Evolutionary conservation across 1,284 basidiomycete genomes (phyloP).

Genomic region (Heterobasidion occidentale): DNA sequence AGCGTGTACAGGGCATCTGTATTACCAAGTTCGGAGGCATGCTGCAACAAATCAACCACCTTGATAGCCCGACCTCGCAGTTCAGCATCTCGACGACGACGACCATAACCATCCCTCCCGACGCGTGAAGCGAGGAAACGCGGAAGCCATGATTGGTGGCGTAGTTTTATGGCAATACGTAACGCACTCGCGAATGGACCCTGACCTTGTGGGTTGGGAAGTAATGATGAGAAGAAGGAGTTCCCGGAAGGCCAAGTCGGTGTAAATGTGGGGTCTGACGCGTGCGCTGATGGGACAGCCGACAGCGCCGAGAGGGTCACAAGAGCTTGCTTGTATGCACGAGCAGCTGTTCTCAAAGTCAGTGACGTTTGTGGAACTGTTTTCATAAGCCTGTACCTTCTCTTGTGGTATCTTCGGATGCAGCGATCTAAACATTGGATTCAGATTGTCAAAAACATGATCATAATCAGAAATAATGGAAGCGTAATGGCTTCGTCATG

Average conservation of each 20-base stretch:
- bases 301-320: slow-evolving; percentile 54
- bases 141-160: slow-evolving; percentile 42
- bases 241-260: slow-evolving; percentile 32
- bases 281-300: slow-evolving; percentile 44
- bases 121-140: slow-evolving; percentile 31
- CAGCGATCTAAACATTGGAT: too few relatives aligned
- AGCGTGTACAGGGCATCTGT: slow-evolving; percentile 67
- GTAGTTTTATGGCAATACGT: slow-evolving; percentile 56
- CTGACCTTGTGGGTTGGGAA: slow-evolving; percentile 63
- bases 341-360: slow-evolving; percentile 36
- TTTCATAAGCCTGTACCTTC: slow-evolving; percentile 5
- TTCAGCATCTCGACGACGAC: slow-evolving; percentile 49
- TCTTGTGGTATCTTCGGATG: slow-evolving; percentile 3
- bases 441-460: too few relatives aligned
- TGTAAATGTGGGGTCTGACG: slow-evolving; percentile 39
- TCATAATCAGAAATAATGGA: too few relatives aligned
- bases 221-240: slow-evolving; percentile 52
- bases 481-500: too few relatives aligned
- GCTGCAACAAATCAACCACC: slow-evolving; percentile 67
- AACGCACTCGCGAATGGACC: slow-evolving; percentile 61
- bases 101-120: slow-evolving; percentile 32
- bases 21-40: slow-evolving; percentile 75
- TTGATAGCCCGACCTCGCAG: slow-evolving; percentile 60
- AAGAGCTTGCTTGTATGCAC: slow-evolving; percentile 67
- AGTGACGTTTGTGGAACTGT: background rate